Evolutionary conservation across 2,329 filamentous ascomycete species (phyloP).

Genomic region (Cladophialophora bantiana): DNA sequence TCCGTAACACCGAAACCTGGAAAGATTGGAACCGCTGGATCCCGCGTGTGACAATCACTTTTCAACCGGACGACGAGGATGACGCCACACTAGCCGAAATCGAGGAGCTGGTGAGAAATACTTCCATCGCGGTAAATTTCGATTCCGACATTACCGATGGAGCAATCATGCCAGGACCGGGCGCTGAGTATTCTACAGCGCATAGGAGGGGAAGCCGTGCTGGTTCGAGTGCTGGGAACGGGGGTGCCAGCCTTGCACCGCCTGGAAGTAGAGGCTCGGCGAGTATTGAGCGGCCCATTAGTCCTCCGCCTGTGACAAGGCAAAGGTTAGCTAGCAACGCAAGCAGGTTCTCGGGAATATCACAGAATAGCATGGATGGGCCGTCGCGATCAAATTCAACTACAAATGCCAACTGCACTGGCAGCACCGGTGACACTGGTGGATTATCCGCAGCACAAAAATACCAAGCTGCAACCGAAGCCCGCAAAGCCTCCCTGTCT

Average conservation of each 20-base stretch:
- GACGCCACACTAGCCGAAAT: conserved; percentile 36
- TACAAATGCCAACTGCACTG: conserved; percentile 13
- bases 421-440: too few species aligned
- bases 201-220: conserved; percentile 16
- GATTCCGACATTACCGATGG: conserved; percentile 39
- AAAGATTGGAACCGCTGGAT: conserved; percentile 58
- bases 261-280: conserved; percentile 3
- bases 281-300: conserved; percentile 11
- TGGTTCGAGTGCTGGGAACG: conserved; percentile 6
- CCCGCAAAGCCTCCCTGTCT: conserved; percentile 31
- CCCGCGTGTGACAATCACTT: conserved; percentile 53
- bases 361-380: conserved; percentile 14
- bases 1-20: conserved; percentile 56
- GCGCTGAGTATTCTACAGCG: conserved; percentile 3
- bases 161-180: conserved; percentile 13
- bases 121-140: conserved; percentile 38
- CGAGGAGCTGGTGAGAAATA: conserved; percentile 40
- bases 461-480: conserved; percentile 35
- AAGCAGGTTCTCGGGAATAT: conserved; percentile 25
- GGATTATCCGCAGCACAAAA: conserved; percentile 33
- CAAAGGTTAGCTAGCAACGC: conserved; percentile 36
- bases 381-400: conserved; percentile 24
- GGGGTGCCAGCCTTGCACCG: conserved; percentile 2
- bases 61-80: conserved; percentile 44
- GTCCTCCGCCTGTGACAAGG: conserved; percentile 30